A percentile compares a stretch with the other conserved stretches of the same genome.
Conservation (phyloP, 2,329 filamentous ascomycete species). For the Venturia nashicola region DNA sequence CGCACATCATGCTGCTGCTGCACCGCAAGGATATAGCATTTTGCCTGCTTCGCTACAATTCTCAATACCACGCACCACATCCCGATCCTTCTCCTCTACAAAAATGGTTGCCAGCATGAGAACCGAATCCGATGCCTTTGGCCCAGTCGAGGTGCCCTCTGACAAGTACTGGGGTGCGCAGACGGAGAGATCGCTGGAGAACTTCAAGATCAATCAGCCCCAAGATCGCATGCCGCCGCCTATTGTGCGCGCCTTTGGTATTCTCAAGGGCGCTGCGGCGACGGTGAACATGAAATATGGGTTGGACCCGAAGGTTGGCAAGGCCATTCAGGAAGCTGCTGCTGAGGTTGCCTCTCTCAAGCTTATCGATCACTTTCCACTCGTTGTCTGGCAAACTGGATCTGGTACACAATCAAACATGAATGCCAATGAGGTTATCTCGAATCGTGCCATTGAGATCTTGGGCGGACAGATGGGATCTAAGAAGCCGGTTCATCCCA, state of each 20-base stretch:
- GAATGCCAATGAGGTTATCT: conserved; percentile 99
- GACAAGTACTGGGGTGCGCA: conserved; percentile 99
- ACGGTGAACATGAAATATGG: conserved; percentile 93
- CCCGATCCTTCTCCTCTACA: conserved; percentile 16
- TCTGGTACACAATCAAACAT: conserved; percentile 99
- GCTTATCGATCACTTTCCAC: conserved; percentile 92
- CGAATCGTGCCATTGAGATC: conserved; percentile 97
- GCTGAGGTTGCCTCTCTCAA: conserved; percentile 87
- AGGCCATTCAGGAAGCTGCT: conserved; percentile 90
- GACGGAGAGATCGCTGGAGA: conserved; percentile 89
- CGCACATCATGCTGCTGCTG: neutral
- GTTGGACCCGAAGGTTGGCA: conserved; percentile 78
- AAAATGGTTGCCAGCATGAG: conserved; percentile 40
- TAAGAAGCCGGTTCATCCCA: conserved; percentile 98
- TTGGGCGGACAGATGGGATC: conserved; percentile 83
- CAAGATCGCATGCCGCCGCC: conserved; percentile 96
- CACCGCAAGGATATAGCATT: neutral
- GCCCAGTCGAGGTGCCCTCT: conserved; percentile 79
- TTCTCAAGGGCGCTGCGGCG: conserved; percentile 92
- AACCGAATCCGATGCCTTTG: conserved; percentile 94
- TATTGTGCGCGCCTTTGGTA: conserved; percentile 86
- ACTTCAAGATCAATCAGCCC: conserved; percentile 99
- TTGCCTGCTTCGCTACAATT: neutral
- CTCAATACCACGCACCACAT: neutral
- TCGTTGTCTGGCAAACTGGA: conserved; percentile 98